Percentiles rank a stretch among this genome's conserved stretches.
These are phyloP conservation scores for Pseudopithomyces chartarum DNA, from an alignment of 2,329 filamentous ascomycete genomes.

Conservation along the genomic window DNA sequence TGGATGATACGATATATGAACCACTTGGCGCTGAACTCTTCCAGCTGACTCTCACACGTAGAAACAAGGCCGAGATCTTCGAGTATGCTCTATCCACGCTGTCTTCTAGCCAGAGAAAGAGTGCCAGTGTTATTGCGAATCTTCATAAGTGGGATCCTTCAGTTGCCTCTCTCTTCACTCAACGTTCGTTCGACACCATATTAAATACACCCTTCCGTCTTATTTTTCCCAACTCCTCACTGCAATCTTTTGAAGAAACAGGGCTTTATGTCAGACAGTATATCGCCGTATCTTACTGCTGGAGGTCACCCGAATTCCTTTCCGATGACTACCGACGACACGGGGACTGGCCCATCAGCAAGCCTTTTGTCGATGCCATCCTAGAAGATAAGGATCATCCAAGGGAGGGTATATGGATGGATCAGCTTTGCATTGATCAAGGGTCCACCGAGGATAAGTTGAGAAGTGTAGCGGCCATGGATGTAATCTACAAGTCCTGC, in stretches of 20 bases:
- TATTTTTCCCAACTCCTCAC: conserved; percentile 11
- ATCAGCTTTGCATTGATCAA: conserved; percentile 24
- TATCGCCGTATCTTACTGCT: conserved; percentile 23
- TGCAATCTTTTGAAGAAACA: conserved; percentile 12
- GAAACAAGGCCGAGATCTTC: no score
- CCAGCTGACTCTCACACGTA: no score
- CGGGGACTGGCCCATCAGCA: conserved; percentile 22
- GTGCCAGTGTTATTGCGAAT: no score
- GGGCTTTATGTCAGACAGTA: conserved; percentile 20
- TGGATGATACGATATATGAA: no score
- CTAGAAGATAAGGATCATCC: conserved; percentile 18
- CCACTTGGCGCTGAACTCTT: no score
- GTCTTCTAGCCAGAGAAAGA: no score
- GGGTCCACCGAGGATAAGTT: conserved; percentile 11
- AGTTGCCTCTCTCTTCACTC: no score
- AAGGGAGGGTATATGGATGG: conserved; percentile 24
- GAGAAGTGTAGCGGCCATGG: conserved; percentile 21
- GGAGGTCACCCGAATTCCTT: conserved; percentile 16
- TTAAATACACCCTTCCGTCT: conserved; percentile 21
- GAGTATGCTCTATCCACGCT: no score
- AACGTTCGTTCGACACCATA: neutral
- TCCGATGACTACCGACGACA: conserved; percentile 10
- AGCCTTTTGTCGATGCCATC: conserved; percentile 20
- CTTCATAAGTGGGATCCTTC: no score
- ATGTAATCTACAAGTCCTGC: conserved; percentile 22